Evolutionary conservation across 2,329 filamentous ascomycete genomes (phyloP), one percentile per base, ranked within the genome.

Genomic region (Ophiosphaerella narmari): DNA sequence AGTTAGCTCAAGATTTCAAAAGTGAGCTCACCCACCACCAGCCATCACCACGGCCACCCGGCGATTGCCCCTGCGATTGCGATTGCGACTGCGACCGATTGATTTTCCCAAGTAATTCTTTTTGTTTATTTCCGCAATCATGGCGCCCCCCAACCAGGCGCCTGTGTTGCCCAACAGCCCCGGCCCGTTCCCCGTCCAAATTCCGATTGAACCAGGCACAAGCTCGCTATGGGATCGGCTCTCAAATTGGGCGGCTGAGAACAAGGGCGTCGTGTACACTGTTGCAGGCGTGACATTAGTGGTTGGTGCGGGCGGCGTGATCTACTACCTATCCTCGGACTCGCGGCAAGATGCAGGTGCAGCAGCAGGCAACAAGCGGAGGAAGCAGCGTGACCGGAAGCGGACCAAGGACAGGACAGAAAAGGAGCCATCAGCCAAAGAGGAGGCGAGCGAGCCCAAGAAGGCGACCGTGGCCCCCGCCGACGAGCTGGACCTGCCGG

Each of bases 261-360:
- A 99, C 79, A 97, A 97, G 80, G 89, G 90, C 40, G 83, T 93
- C 46, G 92, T 96, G 57, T 99, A 97, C 77, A 97, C 94, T 62
- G 90, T 97, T 76, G 94, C 93, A 48, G 94, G 94, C 68, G 89
- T 96, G 52, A 93, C 93, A 46, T 84, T 96, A 40, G 91, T 97
- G 37, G 89, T 96, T 48, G 94, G 91, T 12, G 90, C 90, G 54
- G 93, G 92, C 31, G 93, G 94, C 63, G 90, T 90, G 37, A 88
- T 96, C 70, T 99, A 97, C 80, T 97, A 97, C 75, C 80, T 96
- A 62, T 59, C 59, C 78, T 62, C 80, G 46, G 61, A 88, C 66
- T 77, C 79, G 33, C 76, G 71, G 57, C 75, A 76, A 57, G 72
- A 69, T 34, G 65, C 76, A 44, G 64, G 71, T 41, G 63, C 72